These are phyloP conservation scores for Asterophora parasitica DNA, from an alignment of 768 basidiomycete genomes.

Conservation along the genomic window DNA sequence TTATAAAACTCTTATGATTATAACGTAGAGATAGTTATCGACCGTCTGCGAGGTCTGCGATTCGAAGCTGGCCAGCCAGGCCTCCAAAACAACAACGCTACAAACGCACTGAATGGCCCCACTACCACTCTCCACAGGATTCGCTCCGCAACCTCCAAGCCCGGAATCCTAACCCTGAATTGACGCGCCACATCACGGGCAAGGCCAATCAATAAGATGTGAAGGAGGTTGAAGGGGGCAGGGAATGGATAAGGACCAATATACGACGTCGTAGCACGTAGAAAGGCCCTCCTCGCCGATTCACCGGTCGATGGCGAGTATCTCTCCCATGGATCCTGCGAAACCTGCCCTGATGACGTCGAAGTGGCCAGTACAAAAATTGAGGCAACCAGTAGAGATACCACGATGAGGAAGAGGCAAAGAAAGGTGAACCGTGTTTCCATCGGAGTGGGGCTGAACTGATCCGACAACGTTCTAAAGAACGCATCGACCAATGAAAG, in stretches of 20 bases:
- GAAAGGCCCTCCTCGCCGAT: conserved; percentile 38
- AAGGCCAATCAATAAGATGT: conserved; percentile 19
- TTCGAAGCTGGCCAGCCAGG: neutral
- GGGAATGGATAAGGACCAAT: conserved; percentile 39
- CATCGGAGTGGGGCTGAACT: conserved; percentile 34
- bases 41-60: neutral
- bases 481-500: conserved; percentile 40
- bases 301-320: conserved; percentile 40
- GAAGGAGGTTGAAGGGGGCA: conserved; percentile 47
- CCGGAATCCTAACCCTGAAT: conserved; percentile 16
- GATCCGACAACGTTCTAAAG: conserved; percentile 3
- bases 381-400: conserved; percentile 31
- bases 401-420: conserved; percentile 26
- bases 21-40: no score
- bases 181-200: conserved; percentile 15
- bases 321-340: conserved; percentile 38
- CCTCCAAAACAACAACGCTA: conserved; percentile 7
- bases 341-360: conserved; percentile 1
- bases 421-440: conserved; percentile 43
- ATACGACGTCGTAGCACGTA: conserved; percentile 31
- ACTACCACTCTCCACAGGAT: conserved; percentile 39
- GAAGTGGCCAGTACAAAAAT: conserved; percentile 28
- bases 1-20: no score
- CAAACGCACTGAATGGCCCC: conserved; percentile 32
- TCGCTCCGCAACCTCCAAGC: conserved; percentile 21